Conservation (phyloP, 371 early-diverging fungal species). For the Mortierella sp. region DNA sequence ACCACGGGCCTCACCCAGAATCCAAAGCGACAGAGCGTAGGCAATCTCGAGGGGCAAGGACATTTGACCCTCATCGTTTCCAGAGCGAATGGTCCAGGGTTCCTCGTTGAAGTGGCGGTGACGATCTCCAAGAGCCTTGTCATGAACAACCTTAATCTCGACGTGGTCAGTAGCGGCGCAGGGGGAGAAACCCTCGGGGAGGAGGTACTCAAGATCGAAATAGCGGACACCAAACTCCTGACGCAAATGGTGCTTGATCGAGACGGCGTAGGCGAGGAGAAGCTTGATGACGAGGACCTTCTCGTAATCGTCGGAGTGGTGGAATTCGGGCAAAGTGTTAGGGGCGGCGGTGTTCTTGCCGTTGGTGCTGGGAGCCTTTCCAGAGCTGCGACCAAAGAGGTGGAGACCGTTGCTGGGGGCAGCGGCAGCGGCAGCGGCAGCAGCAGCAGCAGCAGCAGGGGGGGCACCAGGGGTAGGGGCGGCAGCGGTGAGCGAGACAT, state of each 20-base stretch:
- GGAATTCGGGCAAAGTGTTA: conserved; percentile 21
- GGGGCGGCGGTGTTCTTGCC: conserved; percentile 15
- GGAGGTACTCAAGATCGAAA: conserved; percentile 65
- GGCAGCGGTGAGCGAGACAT: conserved; percentile 18
- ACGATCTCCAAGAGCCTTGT: conserved; percentile 38
- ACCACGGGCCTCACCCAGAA: conserved; percentile 45
- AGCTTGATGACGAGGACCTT: conserved; percentile 79
- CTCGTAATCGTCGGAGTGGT: conserved; percentile 63
- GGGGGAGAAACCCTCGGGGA: conserved; percentile 61
- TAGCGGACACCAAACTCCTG: conserved; percentile 74
- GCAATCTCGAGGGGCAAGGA: conserved; percentile 52
- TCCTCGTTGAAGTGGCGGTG: conserved; percentile 40
- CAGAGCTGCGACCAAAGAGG: conserved; percentile 41
- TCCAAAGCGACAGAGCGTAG: conserved; percentile 47
- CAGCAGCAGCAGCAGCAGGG: not conserved
- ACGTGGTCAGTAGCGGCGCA: conserved; percentile 42
- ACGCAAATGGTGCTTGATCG: conserved; percentile 82
- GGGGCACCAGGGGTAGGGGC: conserved; percentile 14
- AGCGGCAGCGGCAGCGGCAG: not conserved
- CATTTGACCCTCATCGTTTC: conserved; percentile 47
- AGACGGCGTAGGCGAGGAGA: conserved; percentile 74
- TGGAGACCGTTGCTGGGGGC: conserved; percentile 28
- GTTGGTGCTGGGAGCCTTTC: conserved; percentile 13
- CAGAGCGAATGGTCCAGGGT: conserved; percentile 36
- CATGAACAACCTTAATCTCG: conserved; percentile 28